phyloP scores from a whole-genome alignment of 805 yeast species.

The Kodamaea restingae region DNA sequence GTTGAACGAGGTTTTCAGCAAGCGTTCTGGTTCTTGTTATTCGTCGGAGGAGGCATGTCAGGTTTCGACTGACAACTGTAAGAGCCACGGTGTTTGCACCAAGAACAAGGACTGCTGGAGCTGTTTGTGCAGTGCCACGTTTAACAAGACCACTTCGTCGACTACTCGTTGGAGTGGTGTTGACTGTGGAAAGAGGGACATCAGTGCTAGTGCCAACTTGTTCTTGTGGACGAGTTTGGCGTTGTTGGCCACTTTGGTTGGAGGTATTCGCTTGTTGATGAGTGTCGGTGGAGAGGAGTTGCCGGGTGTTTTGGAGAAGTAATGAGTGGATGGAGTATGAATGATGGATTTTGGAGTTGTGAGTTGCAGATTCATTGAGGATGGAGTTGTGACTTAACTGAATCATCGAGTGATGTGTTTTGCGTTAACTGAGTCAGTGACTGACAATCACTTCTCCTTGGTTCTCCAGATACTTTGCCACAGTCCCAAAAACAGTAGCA shows the following conservation, averaged over 20 bases:
- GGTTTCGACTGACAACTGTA: conserved; percentile 45
- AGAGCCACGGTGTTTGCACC: conserved; percentile 51
- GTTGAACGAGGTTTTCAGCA: conserved; percentile 13
- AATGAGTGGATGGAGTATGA: background rate
- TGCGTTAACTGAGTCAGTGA: no score
- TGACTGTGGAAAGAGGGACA: conserved; percentile 65
- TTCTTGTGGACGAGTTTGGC: conserved; percentile 63
- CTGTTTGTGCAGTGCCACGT: conserved; percentile 47
- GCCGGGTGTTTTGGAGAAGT: conserved; percentile 58
- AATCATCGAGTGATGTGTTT: no score
- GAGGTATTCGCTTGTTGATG: conserved; percentile 51
- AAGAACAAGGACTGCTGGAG: conserved; percentile 43
- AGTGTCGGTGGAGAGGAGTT: conserved; percentile 57
- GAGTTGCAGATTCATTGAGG: no score
- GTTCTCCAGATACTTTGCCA: no score
- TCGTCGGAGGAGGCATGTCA: conserved; percentile 45
- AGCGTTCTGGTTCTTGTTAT: conserved; percentile 27
- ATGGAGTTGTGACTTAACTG: no score
- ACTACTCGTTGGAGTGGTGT: conserved; percentile 55
- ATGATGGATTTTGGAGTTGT: no score
- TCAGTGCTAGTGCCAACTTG: conserved; percentile 61
- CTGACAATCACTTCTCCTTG: no score
- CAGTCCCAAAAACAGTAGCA: no score
- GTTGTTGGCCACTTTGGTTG: conserved; percentile 42
- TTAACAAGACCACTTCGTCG: conserved; percentile 36